A percentile compares a stretch with the other conserved stretches of the same genome.
Conservation (phyloP, 768 basidiomycete species). For the Nidularia pulvinata region DNA sequence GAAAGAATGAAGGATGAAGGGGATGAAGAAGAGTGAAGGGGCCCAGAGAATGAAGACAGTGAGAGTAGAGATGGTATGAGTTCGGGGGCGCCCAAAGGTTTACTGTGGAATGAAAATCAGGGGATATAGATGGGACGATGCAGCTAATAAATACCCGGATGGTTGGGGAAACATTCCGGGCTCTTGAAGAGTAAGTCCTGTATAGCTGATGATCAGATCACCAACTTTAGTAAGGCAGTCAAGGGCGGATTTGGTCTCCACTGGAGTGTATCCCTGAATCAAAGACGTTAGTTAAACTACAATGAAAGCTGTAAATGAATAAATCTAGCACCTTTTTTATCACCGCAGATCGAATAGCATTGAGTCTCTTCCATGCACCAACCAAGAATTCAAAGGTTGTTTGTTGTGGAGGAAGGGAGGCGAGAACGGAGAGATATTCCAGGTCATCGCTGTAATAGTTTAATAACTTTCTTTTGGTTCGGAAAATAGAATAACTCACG, state of each 20-base stretch:
- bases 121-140: not conserved
- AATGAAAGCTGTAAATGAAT: not conserved
- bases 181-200: constrained; percentile 87
- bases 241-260: constrained; percentile 62
- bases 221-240: constrained; percentile 72
- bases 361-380: constrained; percentile 90
- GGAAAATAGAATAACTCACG: constrained; percentile 40
- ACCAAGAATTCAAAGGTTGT: constrained; percentile 90
- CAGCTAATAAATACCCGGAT: constrained; percentile 45
- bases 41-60: constrained; percentile 65
- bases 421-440: constrained; percentile 73
- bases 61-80: constrained; percentile 82
- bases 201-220: constrained; percentile 86
- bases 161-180: constrained; percentile 97
- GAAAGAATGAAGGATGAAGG: constrained; percentile 47
- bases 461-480: not conserved
- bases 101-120: constrained; percentile 34
- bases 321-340: constrained; percentile 59
- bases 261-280: constrained; percentile 55
- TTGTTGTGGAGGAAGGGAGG: constrained; percentile 74
- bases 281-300: not conserved
- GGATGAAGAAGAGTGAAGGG: constrained; percentile 50
- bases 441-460: constrained; percentile 57
- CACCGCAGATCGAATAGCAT: constrained; percentile 48
- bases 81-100: constrained; percentile 75